Evolutionary conservation across 768 basidiomycete genomes (phyloP).

Genomic region (Gymnopilus dilepis): DNA sequence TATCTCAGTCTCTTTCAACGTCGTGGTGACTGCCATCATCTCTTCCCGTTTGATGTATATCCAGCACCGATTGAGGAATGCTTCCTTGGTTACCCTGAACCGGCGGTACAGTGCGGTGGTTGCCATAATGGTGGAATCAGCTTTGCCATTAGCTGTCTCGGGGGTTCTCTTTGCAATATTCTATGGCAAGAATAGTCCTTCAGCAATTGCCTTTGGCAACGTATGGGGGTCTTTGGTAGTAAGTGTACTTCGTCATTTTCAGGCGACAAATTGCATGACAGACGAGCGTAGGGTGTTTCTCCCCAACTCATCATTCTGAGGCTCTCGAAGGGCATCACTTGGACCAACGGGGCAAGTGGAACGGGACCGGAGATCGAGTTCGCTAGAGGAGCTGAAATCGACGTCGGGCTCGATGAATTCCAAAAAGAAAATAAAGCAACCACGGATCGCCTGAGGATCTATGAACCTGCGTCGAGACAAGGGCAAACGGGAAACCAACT

Average conservation of each 20-base stretch:
- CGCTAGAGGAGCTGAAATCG: not conserved
- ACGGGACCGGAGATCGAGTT: not conserved
- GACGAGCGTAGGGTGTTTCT: constrained; percentile 7
- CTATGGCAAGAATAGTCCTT: constrained; percentile 6
- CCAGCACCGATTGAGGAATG: not conserved
- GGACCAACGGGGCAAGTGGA: constrained; percentile 1
- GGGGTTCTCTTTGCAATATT: constrained; percentile 10
- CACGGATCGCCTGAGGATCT: no score
- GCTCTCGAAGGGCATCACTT: constrained; percentile 6
- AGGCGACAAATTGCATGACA: not conserved
- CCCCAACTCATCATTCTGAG: constrained; percentile 18
- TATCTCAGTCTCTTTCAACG: constrained; percentile 8
- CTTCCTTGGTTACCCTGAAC: not conserved
- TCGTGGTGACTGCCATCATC: constrained; percentile 10
- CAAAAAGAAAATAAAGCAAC: not conserved
- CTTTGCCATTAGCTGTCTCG: constrained; percentile 1
- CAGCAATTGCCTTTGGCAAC: not conserved
- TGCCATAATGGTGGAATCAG: constrained; percentile 14
- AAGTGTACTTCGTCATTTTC: not conserved
- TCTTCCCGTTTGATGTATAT: not conserved
- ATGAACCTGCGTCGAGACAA: no score
- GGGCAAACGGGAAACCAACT: no score
- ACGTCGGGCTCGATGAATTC: not conserved
- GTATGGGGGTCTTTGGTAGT: constrained; percentile 8
- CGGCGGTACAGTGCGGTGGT: constrained; percentile 4